Evolutionary conservation across 164 flowering plant species (phyloP), one percentile per base, ranked within the genome.

Genomic region (Paratinospora sagittata): DNA sequence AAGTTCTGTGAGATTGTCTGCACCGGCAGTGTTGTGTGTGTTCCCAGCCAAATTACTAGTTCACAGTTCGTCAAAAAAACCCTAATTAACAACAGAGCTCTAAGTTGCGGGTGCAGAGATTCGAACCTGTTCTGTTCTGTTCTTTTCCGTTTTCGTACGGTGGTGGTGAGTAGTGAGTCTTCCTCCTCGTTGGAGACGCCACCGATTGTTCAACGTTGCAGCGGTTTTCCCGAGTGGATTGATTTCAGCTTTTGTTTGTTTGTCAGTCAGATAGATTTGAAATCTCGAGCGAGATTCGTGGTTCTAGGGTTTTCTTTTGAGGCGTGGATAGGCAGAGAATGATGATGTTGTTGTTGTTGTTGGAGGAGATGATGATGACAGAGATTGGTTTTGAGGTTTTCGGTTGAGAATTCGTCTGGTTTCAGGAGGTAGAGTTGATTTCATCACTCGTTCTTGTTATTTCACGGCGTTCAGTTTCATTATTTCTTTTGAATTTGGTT

Each of bases 341-440:
- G 70, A 30, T 30, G 34, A 30, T 30, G 34, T 30, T 30, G 34
- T 1, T 30, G n/a, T n/a, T n/a, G 19, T 16, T 37, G 23, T 68
- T 16, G n/a, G 61, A 3, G 36, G 24, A 68, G 62, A 4, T 27
- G 62, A 10, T 47, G 62, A 27, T n/a, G n/a, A n/a, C 45, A 47
- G 70, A 68, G 37, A 67, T 67, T 45, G 70, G 45, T 24, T 24
- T 67, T 26, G 37, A 45, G 70, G 39, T 68, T 17, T 49, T 68
- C 30, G 41, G 39, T 26, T 68, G 70, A 68, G 58, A 67, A 16
- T 30, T 23, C 36, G 58, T 45, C 36, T 13, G 49, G 37, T 45
- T 27, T 45, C 39, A 27, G 37, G 39, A 45, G 60, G 70, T 45
- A 67, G 57, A 67, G 37, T 16, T 43, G 16, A 11, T 43, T 6